Evolutionary conservation across 768 basidiomycete species (phyloP).

Genomic region (Macrocybe gigantea): DNA sequence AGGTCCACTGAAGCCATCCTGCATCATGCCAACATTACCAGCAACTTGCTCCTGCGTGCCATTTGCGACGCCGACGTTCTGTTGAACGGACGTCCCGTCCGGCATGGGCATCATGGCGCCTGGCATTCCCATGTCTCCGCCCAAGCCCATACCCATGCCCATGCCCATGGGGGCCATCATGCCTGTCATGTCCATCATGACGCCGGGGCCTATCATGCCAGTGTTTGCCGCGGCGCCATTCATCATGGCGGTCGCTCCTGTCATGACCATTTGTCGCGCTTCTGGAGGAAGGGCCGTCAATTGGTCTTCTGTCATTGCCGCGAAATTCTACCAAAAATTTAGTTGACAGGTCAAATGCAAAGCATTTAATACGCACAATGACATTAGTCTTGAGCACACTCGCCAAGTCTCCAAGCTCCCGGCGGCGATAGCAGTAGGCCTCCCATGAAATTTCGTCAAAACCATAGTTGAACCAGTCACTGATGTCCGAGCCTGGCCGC

Average conservation of each 20-base stretch:
- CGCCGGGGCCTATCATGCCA: conserved; percentile 56
- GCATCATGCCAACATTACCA: conserved; percentile 38
- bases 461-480: conserved; percentile 99
- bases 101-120: conserved; percentile 55
- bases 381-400: conserved; percentile 79
- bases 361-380: conserved; percentile 45
- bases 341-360: neutral
- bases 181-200: conserved; percentile 79
- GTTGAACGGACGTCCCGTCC: conserved; percentile 28
- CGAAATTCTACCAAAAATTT: conserved; percentile 55
- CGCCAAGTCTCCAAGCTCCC: conserved; percentile 76
- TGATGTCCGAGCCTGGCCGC: conserved; percentile 83
- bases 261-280: conserved; percentile 83
- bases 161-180: conserved; percentile 61
- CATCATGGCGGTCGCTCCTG: conserved; percentile 76
- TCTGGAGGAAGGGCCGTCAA: conserved; percentile 73
- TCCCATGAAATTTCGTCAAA: conserved; percentile 98
- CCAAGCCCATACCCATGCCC: conserved; percentile 59
- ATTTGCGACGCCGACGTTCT: conserved; percentile 29
- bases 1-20: conserved; percentile 37
- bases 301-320: conserved; percentile 79
- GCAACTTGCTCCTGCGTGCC: conserved; percentile 38
- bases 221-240: conserved; percentile 47
- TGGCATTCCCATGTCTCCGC: conserved; percentile 60
- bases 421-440: conserved; percentile 80